phyloP scores from a whole-genome alignment of 148 eudicot genomes.

The Drosera capensis region DNA sequence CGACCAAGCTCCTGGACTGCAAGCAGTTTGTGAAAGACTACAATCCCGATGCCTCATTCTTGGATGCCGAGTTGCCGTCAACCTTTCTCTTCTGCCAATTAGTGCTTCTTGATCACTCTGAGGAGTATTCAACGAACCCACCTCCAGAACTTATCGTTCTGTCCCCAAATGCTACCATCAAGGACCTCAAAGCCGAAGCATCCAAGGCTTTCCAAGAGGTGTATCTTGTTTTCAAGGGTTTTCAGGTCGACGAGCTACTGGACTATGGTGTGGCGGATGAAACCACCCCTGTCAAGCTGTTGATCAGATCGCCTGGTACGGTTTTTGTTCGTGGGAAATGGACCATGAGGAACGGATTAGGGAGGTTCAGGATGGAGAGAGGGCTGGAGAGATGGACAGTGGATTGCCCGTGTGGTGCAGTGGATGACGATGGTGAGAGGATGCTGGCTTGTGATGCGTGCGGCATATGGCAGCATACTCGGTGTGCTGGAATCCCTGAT shows the following conservation, averaged over 20 bases:
- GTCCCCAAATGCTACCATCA: conserved; percentile 43
- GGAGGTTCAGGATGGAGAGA: conserved; percentile 52
- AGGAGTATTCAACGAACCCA: conserved; percentile 20
- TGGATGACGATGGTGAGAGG: conserved; percentile 90
- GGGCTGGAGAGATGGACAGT: conserved; percentile 73
- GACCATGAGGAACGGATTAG: conserved; percentile 29
- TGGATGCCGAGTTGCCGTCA: conserved; percentile 10
- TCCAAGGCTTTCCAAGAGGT: conserved; percentile 69
- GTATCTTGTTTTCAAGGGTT: conserved; percentile 60
- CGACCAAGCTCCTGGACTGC: conserved; percentile 69
- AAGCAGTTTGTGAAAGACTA: conserved; percentile 88
- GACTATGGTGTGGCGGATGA: conserved; percentile 63
- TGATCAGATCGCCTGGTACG: conserved; percentile 29
- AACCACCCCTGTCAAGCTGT: conserved; percentile 63
- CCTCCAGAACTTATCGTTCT: conserved; percentile 58
- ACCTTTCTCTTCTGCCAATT: conserved; percentile 42
- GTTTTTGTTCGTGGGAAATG: conserved; percentile 48
- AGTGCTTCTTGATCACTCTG: conserved; percentile 31
- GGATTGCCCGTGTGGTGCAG: conserved; percentile 65
- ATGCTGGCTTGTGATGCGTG: conserved; percentile 89
- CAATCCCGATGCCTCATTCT: conserved; percentile 22
- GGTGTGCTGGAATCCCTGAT: conserved; percentile 65
- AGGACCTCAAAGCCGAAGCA: conserved; percentile 62
- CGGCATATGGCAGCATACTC: conserved; percentile 82
- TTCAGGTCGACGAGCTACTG: conserved; percentile 57